Percentiles rank a stretch among this genome's conserved stretches.
Conservation (phyloP, 2,329 filamentous ascomycete genomes). For the Ophioceras dolichostomum region DNA sequence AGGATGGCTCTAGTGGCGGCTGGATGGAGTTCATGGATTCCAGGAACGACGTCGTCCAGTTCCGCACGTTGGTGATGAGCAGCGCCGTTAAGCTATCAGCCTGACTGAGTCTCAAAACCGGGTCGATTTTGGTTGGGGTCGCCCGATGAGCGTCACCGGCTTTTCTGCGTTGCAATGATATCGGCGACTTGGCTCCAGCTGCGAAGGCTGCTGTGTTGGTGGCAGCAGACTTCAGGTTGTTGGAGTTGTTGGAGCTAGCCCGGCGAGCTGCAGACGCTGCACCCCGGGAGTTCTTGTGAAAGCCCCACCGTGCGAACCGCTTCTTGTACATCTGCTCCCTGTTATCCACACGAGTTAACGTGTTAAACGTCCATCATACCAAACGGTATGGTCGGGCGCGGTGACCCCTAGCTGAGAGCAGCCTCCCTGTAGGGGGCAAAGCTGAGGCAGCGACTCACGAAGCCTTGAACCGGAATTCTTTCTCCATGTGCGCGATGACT, state of each 20-base stretch:
- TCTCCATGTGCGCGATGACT: conserved; percentile 9
- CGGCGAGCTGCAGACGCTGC: too few relatives aligned
- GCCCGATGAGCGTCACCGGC: background rate
- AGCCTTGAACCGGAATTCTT: conserved; percentile 17
- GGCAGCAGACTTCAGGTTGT: too few relatives aligned
- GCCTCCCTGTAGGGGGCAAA: background rate
- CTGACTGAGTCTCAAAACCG: background rate
- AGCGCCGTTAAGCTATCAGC: background rate
- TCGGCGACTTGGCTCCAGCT: background rate
- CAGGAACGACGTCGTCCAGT: background rate
- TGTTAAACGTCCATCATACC: background rate
- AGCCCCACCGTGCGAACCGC: conserved; percentile 11
- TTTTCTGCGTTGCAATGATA: background rate
- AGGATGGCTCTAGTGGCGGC: too few relatives aligned
- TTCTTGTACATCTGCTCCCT: conserved; percentile 15
- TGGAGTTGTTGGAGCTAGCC: too few relatives aligned
- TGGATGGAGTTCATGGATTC: too few relatives aligned
- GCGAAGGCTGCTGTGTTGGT: background rate
- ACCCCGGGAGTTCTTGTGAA: conserved; percentile 8
- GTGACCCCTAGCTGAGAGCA: background rate
- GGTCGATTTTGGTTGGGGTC: background rate
- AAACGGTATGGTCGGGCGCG: background rate
- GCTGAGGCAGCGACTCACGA: conserved; percentile 7
- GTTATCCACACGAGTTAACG: background rate
- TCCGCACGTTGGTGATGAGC: conserved; percentile 6